These are phyloP conservation scores for Wallemia mellicola DNA, from an alignment of 1,284 basidiomycete species.

Conservation along the genomic window DNA sequence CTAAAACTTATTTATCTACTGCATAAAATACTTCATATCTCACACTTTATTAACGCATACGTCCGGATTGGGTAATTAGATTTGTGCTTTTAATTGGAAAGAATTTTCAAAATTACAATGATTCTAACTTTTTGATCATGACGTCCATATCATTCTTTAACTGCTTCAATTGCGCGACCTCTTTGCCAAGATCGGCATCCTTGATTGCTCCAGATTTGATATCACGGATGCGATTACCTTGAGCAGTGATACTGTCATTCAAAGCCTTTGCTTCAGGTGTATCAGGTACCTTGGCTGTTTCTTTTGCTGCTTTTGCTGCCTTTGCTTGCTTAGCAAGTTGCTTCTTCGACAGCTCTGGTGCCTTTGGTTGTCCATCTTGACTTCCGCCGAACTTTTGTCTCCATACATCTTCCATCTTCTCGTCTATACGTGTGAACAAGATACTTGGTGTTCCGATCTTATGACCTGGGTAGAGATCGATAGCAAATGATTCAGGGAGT, in stretches of 20 bases:
- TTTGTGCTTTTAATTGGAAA: not conserved
- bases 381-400: slow-evolving; percentile 47
- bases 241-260: slow-evolving; percentile 38
- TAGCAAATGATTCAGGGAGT: slow-evolving; percentile 32
- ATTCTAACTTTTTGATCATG: not conserved
- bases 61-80: not conserved
- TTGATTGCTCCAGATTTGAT: slow-evolving; percentile 31
- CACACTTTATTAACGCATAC: no score
- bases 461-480: slow-evolving; percentile 69
- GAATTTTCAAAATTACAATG: not conserved
- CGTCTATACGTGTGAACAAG: slow-evolving; percentile 80
- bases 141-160: slow-evolving; percentile 32
- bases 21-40: no score
- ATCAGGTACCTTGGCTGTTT: slow-evolving; percentile 24
- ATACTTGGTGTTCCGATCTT: slow-evolving; percentile 57
- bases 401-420: slow-evolving; percentile 62
- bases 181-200: slow-evolving; percentile 18
- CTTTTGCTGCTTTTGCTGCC: slow-evolving; percentile 13
- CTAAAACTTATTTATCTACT: no score
- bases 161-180: slow-evolving; percentile 23
- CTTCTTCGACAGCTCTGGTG: slow-evolving; percentile 21
- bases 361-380: slow-evolving; percentile 9
- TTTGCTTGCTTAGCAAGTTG: slow-evolving; percentile 21
- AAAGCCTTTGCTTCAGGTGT: slow-evolving; percentile 30
- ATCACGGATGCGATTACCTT: slow-evolving; percentile 36